phyloP scores from a whole-genome alignment of 2,329 filamentous ascomycete genomes.

The Malbranchea cinnamomea region DNA sequence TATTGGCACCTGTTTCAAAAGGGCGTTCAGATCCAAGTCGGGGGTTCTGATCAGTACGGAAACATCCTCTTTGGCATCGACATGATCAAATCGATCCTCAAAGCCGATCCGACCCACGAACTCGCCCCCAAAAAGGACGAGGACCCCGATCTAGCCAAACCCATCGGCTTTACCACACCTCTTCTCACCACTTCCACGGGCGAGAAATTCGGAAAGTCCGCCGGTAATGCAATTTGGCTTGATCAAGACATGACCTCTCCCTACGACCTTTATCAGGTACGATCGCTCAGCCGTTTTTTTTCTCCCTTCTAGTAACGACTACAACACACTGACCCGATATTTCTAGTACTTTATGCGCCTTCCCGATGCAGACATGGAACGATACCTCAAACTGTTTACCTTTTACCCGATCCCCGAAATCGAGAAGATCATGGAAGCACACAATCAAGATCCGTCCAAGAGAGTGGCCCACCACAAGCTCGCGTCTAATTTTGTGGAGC shows the following conservation, averaged over 20 bases:
- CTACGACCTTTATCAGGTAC: slow-evolving; percentile 69
- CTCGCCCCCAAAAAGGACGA: slow-evolving; percentile 9
- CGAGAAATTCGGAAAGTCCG: slow-evolving; percentile 86
- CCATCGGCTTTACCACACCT: slow-evolving; percentile 80
- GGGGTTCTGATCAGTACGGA: slow-evolving; percentile 89
- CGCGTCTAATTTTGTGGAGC: slow-evolving; percentile 64
- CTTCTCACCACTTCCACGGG: slow-evolving; percentile 74
- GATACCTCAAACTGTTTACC: slow-evolving; percentile 76
- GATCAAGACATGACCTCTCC: slow-evolving; percentile 63
- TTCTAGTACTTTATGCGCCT: slow-evolving; percentile 67
- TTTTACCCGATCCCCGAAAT: slow-evolving; percentile 67
- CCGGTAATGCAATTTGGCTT: slow-evolving; percentile 88
- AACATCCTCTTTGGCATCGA: slow-evolving; percentile 90
- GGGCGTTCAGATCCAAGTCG: slow-evolving; percentile 70
- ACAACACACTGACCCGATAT: not conserved
- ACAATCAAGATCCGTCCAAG: slow-evolving; percentile 51
- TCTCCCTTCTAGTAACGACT: not conserved
- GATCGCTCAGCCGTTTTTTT: slow-evolving; percentile 10
- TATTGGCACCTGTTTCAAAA: slow-evolving; percentile 77
- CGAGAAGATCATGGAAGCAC: slow-evolving; percentile 48
- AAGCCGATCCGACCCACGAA: slow-evolving; percentile 30
- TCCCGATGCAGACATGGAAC: slow-evolving; percentile 66
- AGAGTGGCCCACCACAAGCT: slow-evolving; percentile 70
- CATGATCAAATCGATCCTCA: slow-evolving; percentile 59
- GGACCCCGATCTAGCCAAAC: slow-evolving; percentile 27